These are phyloP conservation scores for Erysimum cheiri DNA, from an alignment of 441 rosid species.

Conservation along the genomic window DNA sequence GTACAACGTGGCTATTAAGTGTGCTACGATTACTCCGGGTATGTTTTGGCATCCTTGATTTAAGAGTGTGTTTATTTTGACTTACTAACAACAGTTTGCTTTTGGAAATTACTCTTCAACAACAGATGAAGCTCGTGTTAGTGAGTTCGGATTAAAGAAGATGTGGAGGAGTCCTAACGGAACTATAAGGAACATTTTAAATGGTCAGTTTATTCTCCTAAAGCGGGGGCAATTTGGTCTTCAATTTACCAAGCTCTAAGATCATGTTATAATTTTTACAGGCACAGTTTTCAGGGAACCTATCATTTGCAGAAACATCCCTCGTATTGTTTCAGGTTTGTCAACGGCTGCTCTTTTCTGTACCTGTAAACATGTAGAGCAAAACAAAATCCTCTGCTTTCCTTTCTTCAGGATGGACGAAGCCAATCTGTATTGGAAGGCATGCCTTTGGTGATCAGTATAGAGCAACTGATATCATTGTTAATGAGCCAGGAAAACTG, in stretches of 20 bases:
- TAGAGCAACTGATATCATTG: slow-evolving; percentile 78
- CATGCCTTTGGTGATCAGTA: slow-evolving; percentile 99
- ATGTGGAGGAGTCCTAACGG: slow-evolving; percentile 99
- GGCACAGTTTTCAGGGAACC: slow-evolving; percentile 98
- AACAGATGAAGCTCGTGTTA: slow-evolving; percentile 85
- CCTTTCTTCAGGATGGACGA: slow-evolving; percentile 77
- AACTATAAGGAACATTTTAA: slow-evolving; percentile 87
- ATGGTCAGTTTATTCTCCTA: slow-evolving; percentile 56
- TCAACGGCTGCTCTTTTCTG: slow-evolving; percentile 31
- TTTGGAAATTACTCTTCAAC: slow-evolving; percentile 4
- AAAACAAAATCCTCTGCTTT: slow-evolving; percentile 16
- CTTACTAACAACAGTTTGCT: slow-evolving; percentile 11
- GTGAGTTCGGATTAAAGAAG: slow-evolving; percentile 75
- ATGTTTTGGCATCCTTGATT: slow-evolving; percentile 19
- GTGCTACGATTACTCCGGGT: slow-evolving; percentile 97
- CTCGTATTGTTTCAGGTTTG: slow-evolving; percentile 80
- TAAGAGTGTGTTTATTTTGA: slow-evolving; percentile 7
- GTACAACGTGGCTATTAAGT: slow-evolving; percentile 94
- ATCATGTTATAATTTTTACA: slow-evolving; percentile 41
- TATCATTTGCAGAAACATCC: slow-evolving; percentile 81
- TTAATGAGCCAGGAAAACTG: slow-evolving; percentile 77
- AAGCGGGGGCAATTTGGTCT: not conserved
- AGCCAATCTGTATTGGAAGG: slow-evolving; percentile 96
- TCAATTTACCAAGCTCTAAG: slow-evolving; percentile 10
- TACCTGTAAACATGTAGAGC: slow-evolving; percentile 16